These are phyloP conservation scores for Leptographium radiaticola DNA, from an alignment of 2,329 filamentous ascomycete genomes.

Conservation along the genomic window DNA sequence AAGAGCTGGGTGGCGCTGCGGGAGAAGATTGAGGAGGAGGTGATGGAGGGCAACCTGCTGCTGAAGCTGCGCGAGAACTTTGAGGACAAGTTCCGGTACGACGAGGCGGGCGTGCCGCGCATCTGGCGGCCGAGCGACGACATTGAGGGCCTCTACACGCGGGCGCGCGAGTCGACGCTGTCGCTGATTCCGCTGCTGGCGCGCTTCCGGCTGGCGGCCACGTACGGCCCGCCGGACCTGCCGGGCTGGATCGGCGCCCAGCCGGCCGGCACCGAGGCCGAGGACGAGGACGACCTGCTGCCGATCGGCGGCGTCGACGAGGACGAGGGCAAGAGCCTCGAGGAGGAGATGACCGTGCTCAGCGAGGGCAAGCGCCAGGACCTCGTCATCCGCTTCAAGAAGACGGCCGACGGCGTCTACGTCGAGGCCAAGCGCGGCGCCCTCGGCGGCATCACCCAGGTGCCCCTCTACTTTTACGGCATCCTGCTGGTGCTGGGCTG, in stretches of 20 bases:
- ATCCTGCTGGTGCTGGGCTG: slow-evolving; percentile 84
- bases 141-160: slow-evolving; percentile 90
- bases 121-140: slow-evolving; percentile 97
- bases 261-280: slow-evolving; percentile 58
- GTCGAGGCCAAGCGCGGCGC: slow-evolving; percentile 96
- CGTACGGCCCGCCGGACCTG: slow-evolving; percentile 67
- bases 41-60: slow-evolving; percentile 93
- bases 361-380: slow-evolving; percentile 84
- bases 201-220: slow-evolving; percentile 65
- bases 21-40: slow-evolving; percentile 88
- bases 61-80: slow-evolving; percentile 96
- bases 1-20: slow-evolving; percentile 91
- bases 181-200: slow-evolving; percentile 81
- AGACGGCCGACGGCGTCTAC: slow-evolving; percentile 93
- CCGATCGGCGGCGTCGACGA: slow-evolving; percentile 92
- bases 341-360: slow-evolving; percentile 94
- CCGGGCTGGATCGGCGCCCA: slow-evolving; percentile 70
- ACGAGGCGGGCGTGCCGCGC: slow-evolving; percentile 82
- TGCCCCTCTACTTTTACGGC: slow-evolving; percentile 90
- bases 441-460: slow-evolving; percentile 86
- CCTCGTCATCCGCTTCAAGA: slow-evolving; percentile 90
- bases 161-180: slow-evolving; percentile 82
- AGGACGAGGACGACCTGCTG: slow-evolving; percentile 78
- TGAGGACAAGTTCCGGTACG: slow-evolving; percentile 97
- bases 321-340: slow-evolving; percentile 83